A percentile compares a stretch with the other conserved stretches of the same genome.
Evolutionary conservation across 2,329 filamentous ascomycete species (phyloP).

Genomic region (Fusarium sp.): DNA sequence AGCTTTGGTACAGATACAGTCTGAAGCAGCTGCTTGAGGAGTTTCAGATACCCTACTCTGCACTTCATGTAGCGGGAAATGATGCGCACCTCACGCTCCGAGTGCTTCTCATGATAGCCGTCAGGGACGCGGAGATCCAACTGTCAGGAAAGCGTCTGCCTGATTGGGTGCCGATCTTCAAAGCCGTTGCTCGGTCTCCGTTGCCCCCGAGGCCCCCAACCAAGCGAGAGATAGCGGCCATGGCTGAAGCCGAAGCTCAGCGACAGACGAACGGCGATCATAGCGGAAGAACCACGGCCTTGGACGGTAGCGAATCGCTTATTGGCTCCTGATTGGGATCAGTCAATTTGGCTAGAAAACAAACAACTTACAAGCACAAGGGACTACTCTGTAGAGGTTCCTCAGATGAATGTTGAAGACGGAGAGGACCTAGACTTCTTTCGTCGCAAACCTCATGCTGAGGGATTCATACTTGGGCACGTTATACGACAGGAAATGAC

Average conservation of each 20-base stretch:
- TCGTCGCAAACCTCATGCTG: not conserved
- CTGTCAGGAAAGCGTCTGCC: not conserved
- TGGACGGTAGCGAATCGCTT: not conserved
- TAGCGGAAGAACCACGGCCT: accelerated
- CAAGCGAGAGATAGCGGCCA: not conserved
- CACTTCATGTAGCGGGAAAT: constrained; percentile 39
- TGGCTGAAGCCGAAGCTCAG: not conserved
- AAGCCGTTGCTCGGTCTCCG: not conserved
- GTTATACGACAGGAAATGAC: accelerated
- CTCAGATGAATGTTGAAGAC: not conserved
- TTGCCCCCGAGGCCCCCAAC: not conserved
- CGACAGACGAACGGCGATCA: not conserved
- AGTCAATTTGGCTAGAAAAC: not conserved
- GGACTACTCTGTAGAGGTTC: not conserved
- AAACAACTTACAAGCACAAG: too few relatives aligned
- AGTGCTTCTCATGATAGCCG: constrained; percentile 6
- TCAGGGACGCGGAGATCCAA: not conserved
- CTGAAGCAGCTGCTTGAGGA: not conserved
- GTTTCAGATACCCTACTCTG: accelerated
- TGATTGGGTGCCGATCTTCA: not conserved
- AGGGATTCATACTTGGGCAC: not conserved
- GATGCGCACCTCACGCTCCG: constrained; percentile 39
- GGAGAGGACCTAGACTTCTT: accelerated
- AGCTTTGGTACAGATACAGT: not conserved
- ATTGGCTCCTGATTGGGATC: accelerated